These are phyloP conservation scores for Hypholoma fasciculare DNA, from an alignment of 768 basidiomycete genomes.

Conservation along the genomic window DNA sequence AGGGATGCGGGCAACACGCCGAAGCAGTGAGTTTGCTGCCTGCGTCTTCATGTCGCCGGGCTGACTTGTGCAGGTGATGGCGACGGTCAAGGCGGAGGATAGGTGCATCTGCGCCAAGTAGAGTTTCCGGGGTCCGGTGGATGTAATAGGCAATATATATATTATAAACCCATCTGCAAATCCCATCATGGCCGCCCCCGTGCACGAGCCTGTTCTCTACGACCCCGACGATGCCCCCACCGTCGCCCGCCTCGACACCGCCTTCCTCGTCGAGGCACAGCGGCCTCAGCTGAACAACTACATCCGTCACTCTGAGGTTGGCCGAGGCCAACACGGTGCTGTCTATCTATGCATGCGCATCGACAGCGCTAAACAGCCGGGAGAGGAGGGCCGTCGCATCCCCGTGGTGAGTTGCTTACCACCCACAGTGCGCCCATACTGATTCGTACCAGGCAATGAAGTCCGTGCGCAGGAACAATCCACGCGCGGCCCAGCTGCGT, in stretches of 20 bases:
- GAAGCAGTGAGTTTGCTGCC: slow-evolving; percentile 50
- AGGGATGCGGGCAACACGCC: slow-evolving; percentile 75
- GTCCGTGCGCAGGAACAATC: slow-evolving; percentile 70
- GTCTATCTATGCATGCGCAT: slow-evolving; percentile 68
- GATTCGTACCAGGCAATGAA: slow-evolving; percentile 66
- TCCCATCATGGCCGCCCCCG: slow-evolving; percentile 24
- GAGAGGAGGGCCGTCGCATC: slow-evolving; percentile 41
- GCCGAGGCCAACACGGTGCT: slow-evolving; percentile 88
- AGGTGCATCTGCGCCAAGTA: slow-evolving; percentile 39
- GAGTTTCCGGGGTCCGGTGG: slow-evolving; percentile 16
- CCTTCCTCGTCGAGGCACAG: slow-evolving; percentile 31
- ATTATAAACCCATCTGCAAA: background rate
- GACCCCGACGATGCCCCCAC: slow-evolving; percentile 48
- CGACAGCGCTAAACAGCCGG: slow-evolving; percentile 38
- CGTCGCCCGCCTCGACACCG: slow-evolving; percentile 40
- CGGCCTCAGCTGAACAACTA: slow-evolving; percentile 79
- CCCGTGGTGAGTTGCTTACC: slow-evolving; percentile 33
- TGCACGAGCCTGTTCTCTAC: slow-evolving; percentile 26
- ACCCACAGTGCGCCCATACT: background rate
- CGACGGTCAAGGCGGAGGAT: slow-evolving; percentile 45
- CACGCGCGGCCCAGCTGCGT: slow-evolving; percentile 52
- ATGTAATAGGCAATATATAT: background rate
- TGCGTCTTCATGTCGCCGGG: background rate
- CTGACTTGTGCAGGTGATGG: slow-evolving; percentile 41
- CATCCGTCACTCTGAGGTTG: slow-evolving; percentile 71